Evolutionary conservation across 73 alveolate genomes (phyloP), one percentile per base, ranked within the genome.

Genomic region (Diophrys sp.): DNA sequence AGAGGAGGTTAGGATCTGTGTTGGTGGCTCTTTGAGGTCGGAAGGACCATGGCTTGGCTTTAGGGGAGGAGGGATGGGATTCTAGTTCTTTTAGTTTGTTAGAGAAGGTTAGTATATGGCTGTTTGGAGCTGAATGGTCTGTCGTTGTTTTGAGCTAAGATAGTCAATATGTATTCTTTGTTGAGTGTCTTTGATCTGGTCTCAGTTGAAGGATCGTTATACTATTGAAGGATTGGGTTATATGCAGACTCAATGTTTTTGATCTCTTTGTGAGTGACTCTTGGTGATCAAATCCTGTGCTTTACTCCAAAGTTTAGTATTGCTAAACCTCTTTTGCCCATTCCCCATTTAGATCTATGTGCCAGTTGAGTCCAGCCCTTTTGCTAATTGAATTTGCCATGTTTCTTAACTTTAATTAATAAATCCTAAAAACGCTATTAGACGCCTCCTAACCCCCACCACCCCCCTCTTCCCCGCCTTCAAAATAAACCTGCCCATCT

Each of bases 71-170:
- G 0, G 97, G 98, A n/a, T 89, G 79, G 55, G 74, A 75, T 84
- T 95, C 99, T 32, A 95, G 87, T 1, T 98, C 99, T 88, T 91
- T 95, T 33, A 95, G 87, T 75, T 94, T 89, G 75, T 93, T 90
- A 33, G 93, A 94, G 26, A 95, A 85, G 83, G 90, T 95, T 27
- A 95, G 85, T 89, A 81, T 62, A 95, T 18, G 97, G 90, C 83
- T 95, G 97, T 76, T 95, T 98, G 32, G 81, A 87, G 33, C 96
- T 74, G 5, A 95, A 80, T 31, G 95, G 95, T 71, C 96, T 81
- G 73, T 95, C 99, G 79, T 95, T 94, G 67, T 95, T 95, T 80
- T 79, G 83, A 26, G 96, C 94, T 23, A 95, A 79, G 73, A 89
- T 74, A 33, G 81, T 81, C 53, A 91, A 29, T 14, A 93, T 54